These are phyloP conservation scores for Tetrahymena thermophila DNA, from an alignment of 73 alveolate species.

Conservation along the genomic window DNA sequence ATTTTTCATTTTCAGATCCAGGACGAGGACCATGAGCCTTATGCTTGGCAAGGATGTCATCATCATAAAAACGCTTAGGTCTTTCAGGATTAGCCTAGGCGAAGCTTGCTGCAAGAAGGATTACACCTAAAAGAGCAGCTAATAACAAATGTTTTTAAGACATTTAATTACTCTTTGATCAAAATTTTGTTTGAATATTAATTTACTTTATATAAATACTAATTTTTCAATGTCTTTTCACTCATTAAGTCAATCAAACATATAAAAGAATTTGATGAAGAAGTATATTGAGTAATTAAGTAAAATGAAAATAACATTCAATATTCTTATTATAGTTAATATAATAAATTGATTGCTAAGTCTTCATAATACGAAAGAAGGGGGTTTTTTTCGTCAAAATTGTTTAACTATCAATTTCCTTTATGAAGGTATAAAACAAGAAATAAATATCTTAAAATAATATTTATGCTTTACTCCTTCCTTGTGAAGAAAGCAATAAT, in stretches of 20 bases:
- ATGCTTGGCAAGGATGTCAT: neutral
- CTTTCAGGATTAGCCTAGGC: neutral
- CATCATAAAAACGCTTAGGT: neutral
- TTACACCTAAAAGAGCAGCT: neutral
- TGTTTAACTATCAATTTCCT: neutral
- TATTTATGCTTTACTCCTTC: neutral
- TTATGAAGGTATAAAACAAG: no score
- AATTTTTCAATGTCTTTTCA: neutral
- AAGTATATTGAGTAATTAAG: neutral
- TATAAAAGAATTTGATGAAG: neutral
- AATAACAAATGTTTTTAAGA: neutral
- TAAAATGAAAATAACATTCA: neutral
- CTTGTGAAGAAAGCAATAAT: no score
- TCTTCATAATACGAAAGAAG: neutral
- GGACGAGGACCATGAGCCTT: constrained; percentile 14
- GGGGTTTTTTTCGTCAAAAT: neutral
- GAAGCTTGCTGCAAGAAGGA: neutral
- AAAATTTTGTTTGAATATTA: neutral
- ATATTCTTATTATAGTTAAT: neutral
- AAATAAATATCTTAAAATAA: neutral
- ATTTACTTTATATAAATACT: neutral
- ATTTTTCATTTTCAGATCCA: neutral
- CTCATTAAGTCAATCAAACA: neutral
- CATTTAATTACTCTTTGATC: neutral
- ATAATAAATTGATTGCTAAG: no score